Evolutionary conservation across 495 filamentous ascomycete species (phyloP), one percentile per base, ranked within the genome.

Genomic region (Trichoderma gamsii): DNA sequence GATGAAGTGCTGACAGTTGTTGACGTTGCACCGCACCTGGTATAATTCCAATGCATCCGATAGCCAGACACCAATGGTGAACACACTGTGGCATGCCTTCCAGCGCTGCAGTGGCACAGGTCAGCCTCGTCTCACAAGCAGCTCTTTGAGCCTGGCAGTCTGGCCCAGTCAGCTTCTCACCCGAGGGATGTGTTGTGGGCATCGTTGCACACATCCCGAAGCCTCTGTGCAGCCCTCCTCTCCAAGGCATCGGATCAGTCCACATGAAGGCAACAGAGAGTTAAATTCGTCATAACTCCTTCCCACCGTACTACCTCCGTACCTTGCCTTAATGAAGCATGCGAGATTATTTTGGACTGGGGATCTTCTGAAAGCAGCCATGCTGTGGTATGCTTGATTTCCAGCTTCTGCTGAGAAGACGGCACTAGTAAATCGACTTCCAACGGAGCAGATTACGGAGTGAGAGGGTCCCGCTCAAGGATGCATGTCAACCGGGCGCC

Each of bases 401-500:
- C 8, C 0, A 38, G 35, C 8, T 38, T 38, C 35, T 38, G 8
- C 35, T 0, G 7, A 38, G 35, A 7, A 38, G 2, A 6, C 35
- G 18, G 21, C 18, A 23, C 16, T 21, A 52, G 18, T 3, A 21
- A 23, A 23, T 52, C 44, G 15, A 18, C 44, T 21, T 59, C 51
- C 12, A 7, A 5, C 56, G 15, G 25, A 61, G 56, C 35, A 38
- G 35, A 38, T 38, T 7, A 16, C 56, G 25, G 3, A 23, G 8
- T 0, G 9, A 56, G 51, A 56, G 51, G 51, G 51, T 16, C n/a
- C 16, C n/a, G 51, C 21, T 7, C 21, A n/a, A 25, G 18, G 16
- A 56, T 16, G 51, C 51, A 56, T 25, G 18, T 21, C 51, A 56
- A 56, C 51, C 51, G 51, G 51, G 51, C 51, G 51, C 51, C 51